Conservation (phyloP, 2,329 filamentous ascomycete species). For the Diaporthe sp. region DNA sequence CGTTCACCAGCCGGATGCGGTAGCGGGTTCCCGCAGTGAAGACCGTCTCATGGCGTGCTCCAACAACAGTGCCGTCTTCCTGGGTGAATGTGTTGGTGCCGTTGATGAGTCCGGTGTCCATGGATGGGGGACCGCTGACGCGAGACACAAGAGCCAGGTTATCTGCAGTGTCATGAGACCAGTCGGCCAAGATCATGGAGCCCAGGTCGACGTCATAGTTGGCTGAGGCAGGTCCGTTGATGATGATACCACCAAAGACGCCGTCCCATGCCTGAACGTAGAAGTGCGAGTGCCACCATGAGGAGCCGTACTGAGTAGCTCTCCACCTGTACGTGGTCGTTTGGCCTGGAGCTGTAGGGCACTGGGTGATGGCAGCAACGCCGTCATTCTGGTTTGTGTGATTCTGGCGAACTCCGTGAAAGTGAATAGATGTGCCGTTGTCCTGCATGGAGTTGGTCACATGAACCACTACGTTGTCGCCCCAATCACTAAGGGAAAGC, state of each 20-base stretch:
- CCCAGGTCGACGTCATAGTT: slow-evolving; percentile 74
- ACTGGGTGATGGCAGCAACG: slow-evolving; percentile 54
- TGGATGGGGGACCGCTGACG: slow-evolving; percentile 44
- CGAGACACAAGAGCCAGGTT: slow-evolving; percentile 45
- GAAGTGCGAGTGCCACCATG: slow-evolving; percentile 72
- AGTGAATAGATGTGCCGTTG: slow-evolving; percentile 53
- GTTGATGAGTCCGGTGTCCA: slow-evolving; percentile 58
- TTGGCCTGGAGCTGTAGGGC: slow-evolving; percentile 60
- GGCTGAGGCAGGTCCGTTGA: slow-evolving; percentile 67
- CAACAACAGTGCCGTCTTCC: slow-evolving; percentile 41
- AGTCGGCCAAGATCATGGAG: slow-evolving; percentile 67
- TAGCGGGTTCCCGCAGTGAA: slow-evolving; percentile 56
- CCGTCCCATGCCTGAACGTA: slow-evolving; percentile 61
- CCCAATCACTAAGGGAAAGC: slow-evolving; percentile 46
- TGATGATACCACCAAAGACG: slow-evolving; percentile 67
- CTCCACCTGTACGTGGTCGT: slow-evolving; percentile 67
- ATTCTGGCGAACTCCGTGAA: slow-evolving; percentile 52
- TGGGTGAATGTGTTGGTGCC: slow-evolving; percentile 52
- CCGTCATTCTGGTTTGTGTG: slow-evolving; percentile 50
- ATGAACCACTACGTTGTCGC: slow-evolving; percentile 48
- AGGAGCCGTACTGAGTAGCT: slow-evolving; percentile 63
- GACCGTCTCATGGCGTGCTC: slow-evolving; percentile 48
- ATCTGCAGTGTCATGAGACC: slow-evolving; percentile 59
- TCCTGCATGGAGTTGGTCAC: slow-evolving; percentile 47
- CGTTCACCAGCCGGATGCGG: slow-evolving; percentile 33